phyloP scores from a whole-genome alignment of 257 asterid genomes.

The Nicotiana benthamiana region DNA sequence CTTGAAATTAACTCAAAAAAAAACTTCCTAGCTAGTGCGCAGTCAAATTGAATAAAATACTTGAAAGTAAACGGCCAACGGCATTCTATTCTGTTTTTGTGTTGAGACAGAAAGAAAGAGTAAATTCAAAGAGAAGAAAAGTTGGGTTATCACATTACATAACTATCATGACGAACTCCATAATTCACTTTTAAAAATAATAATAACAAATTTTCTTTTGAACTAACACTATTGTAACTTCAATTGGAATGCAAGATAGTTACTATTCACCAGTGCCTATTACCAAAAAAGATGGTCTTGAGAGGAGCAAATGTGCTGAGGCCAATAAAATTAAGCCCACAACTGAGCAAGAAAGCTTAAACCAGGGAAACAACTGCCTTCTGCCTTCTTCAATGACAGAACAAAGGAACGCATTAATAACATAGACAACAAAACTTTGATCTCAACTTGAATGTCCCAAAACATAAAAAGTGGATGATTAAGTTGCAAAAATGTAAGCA shows the following conservation, averaged over 20 bases:
- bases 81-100: too few relatives aligned
- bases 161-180: background rate
- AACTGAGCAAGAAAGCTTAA: background rate
- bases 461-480: background rate
- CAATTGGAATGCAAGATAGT: background rate
- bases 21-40: too few relatives aligned
- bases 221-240: background rate
- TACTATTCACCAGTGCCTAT: background rate
- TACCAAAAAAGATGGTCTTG: background rate
- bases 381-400: background rate
- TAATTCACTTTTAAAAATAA: background rate
- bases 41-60: too few relatives aligned
- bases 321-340: background rate
- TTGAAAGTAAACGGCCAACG: too few relatives aligned
- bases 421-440: background rate
- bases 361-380: background rate
- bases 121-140: too few relatives aligned
- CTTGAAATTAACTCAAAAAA: too few relatives aligned
- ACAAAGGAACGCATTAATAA: background rate
- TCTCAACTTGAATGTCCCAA: background rate
- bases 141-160: too few relatives aligned
- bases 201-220: background rate
- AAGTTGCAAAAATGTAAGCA: background rate
- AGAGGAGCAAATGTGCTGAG: background rate
- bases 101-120: too few relatives aligned